Conservation (phyloP, 2,329 filamentous ascomycete species). For the Ophiostoma himal-ulmi region DNA sequence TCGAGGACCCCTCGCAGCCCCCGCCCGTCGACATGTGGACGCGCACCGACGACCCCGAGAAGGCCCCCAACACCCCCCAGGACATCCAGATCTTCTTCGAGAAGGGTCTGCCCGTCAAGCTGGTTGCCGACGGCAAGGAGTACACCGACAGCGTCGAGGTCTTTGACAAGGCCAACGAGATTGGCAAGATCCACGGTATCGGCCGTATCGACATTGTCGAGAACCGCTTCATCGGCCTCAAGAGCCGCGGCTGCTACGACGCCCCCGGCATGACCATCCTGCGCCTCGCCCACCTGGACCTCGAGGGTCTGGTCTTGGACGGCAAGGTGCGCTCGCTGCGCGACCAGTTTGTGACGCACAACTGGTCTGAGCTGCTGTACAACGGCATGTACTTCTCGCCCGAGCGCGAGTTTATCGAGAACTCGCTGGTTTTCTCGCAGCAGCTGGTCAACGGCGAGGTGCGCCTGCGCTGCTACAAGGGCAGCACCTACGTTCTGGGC, state of each 20-base stretch:
- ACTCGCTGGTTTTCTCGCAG: slow-evolving; percentile 56
- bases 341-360: slow-evolving; percentile 51
- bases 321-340: slow-evolving; percentile 52
- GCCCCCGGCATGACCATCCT: slow-evolving; percentile 47
- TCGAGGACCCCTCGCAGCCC: slow-evolving; percentile 59
- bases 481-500: slow-evolving; percentile 42
- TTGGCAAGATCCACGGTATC: slow-evolving; percentile 66
- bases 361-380: slow-evolving; percentile 44
- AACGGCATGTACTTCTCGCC: slow-evolving; percentile 49
- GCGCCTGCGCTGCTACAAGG: slow-evolving; percentile 37
- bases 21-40: slow-evolving; percentile 79
- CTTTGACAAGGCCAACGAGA: slow-evolving; percentile 65
- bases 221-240: slow-evolving; percentile 66
- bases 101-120: slow-evolving; percentile 65
- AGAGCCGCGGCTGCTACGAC: slow-evolving; percentile 77
- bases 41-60: slow-evolving; percentile 60
- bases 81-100: slow-evolving; percentile 68
- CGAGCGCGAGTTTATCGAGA: slow-evolving; percentile 53
- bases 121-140: slow-evolving; percentile 49
- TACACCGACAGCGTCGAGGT: slow-evolving; percentile 65
- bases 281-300: slow-evolving; percentile 42
- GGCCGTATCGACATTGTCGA: slow-evolving; percentile 80
- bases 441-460: slow-evolving; percentile 43
- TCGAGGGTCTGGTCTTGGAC: slow-evolving; percentile 48
- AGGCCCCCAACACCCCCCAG: slow-evolving; percentile 63